Evolutionary conservation across 1,284 basidiomycete genomes (phyloP).

Genomic region (Cutaneotrichosporon cyanovorans): DNA sequence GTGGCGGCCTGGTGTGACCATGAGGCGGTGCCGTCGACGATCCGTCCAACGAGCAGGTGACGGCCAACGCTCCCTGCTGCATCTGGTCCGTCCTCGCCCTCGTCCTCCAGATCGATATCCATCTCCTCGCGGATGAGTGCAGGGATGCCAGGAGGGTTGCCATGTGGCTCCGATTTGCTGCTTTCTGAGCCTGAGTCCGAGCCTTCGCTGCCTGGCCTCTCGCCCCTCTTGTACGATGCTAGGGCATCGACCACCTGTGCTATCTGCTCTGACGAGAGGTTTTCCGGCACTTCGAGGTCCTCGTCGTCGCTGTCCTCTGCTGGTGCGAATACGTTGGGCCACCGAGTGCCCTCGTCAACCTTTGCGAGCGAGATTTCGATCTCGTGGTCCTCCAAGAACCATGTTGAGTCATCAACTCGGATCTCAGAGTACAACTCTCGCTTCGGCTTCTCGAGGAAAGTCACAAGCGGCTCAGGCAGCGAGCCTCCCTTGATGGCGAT

Average conservation of each 20-base stretch:
- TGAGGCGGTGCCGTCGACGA: conserved; percentile 16
- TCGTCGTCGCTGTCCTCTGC: conserved; percentile 38
- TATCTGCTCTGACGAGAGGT: conserved; percentile 74
- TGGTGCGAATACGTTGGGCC: conserved; percentile 68
- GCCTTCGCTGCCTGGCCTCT: no score
- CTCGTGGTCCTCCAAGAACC: conserved; percentile 78
- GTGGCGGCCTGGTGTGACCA: conserved; percentile 29
- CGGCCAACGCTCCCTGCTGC: conserved; percentile 49
- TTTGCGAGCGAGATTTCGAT: conserved; percentile 81
- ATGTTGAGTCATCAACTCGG: conserved; percentile 63
- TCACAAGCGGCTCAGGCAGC: conserved; percentile 48
- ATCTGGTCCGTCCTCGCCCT: conserved; percentile 45
- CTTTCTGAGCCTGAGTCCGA: no score
- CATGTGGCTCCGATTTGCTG: conserved; percentile 21
- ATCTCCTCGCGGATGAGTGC: conserved; percentile 44
- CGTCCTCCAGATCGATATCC: conserved; percentile 42
- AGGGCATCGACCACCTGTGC: conserved; percentile 61
- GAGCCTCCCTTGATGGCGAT: conserved; percentile 44
- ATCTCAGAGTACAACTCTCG: conserved; percentile 70
- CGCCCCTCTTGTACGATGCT: conserved; percentile 7
- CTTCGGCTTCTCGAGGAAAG: conserved; percentile 49
- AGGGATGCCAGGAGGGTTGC: conserved; percentile 33
- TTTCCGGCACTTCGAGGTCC: conserved; percentile 74
- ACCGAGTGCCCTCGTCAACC: conserved; percentile 61
- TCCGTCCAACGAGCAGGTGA: conserved; percentile 27